phyloP scores from a whole-genome alignment of 1,139 yeast genomes.

The Blastobotrys proliferans region DNA sequence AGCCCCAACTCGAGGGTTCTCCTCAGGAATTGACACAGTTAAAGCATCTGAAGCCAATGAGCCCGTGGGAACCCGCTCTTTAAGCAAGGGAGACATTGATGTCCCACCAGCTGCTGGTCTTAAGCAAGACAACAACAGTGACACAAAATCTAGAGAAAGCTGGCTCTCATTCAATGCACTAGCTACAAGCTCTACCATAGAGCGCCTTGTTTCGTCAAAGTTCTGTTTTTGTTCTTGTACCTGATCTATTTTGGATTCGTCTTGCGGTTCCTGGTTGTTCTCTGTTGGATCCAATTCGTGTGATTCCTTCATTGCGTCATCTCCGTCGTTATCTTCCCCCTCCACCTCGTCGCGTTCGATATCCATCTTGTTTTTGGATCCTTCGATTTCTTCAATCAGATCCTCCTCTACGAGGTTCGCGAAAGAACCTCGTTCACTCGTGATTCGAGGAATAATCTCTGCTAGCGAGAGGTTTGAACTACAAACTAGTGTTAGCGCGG shows the following conservation, averaged over 20 bases:
- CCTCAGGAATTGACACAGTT: constrained; percentile 30
- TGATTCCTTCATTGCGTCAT: constrained; percentile 18
- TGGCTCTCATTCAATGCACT: constrained; percentile 87
- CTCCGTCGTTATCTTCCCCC: constrained; percentile 10
- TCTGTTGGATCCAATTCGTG: constrained; percentile 5
- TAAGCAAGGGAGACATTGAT: constrained; percentile 85
- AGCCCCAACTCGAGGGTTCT: constrained; percentile 51
- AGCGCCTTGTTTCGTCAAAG: constrained; percentile 53
- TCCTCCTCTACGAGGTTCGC: constrained; percentile 54
- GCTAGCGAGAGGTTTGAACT: constrained; percentile 27
- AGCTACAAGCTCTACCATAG: constrained; percentile 52
- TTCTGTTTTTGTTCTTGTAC: constrained; percentile 32
- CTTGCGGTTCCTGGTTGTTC: constrained; percentile 15
- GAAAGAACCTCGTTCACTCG: constrained; percentile 45
- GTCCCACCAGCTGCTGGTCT: constrained; percentile 82
- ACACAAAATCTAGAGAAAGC: constrained; percentile 78
- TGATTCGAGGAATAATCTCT: constrained; percentile 43
- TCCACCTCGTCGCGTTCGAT: constrained; percentile 9
- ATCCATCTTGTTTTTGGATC: constrained; percentile 33
- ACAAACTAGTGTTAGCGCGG: neutral
- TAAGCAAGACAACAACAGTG: constrained; percentile 72
- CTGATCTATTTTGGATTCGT: constrained; percentile 18
- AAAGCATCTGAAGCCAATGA: constrained; percentile 64
- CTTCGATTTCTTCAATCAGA: constrained; percentile 44
- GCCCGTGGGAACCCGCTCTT: constrained; percentile 73